Conservation (phyloP, 495 filamentous ascomycete genomes). For the Mytilinidion resinicola region DNA sequence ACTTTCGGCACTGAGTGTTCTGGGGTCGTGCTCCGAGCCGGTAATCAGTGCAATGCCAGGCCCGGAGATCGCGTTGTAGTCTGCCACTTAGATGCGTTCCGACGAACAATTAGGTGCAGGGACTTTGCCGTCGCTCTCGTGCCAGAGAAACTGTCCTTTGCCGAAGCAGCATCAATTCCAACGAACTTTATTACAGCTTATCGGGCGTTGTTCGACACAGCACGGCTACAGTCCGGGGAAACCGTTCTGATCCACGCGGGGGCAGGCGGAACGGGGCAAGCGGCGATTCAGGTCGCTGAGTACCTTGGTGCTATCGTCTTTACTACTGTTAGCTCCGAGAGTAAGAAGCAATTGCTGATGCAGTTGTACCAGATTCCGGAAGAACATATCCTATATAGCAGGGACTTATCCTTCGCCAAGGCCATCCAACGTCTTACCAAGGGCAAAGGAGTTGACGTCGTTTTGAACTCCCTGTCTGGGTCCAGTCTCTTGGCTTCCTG, state of each 20-base stretch:
- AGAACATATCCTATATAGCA: constrained; percentile 7
- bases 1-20: constrained; percentile 1
- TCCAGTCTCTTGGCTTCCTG: background rate
- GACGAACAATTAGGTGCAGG: background rate
- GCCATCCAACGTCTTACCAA: constrained; percentile 5
- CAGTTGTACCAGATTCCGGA: constrained; percentile 1
- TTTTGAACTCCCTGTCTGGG: constrained; percentile 4
- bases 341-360: constrained; percentile 9
- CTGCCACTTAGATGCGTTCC: constrained; percentile 4
- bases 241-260: constrained; percentile 21
- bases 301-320: constrained; percentile 11
- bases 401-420: constrained; percentile 5
- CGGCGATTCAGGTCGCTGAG: constrained; percentile 9
- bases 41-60: constrained; percentile 32
- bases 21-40: constrained; percentile 8
- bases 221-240: constrained; percentile 28
- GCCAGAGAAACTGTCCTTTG: background rate
- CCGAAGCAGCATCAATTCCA: background rate
- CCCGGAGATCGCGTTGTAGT: constrained; percentile 30
- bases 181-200: background rate
- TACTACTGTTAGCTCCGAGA: constrained; percentile 2
- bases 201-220: background rate
- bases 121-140: background rate
- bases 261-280: constrained; percentile 17
- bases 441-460: constrained; percentile 3